phyloP scores from a whole-genome alignment of 805 yeast species.

The Starmera pachycereana region DNA sequence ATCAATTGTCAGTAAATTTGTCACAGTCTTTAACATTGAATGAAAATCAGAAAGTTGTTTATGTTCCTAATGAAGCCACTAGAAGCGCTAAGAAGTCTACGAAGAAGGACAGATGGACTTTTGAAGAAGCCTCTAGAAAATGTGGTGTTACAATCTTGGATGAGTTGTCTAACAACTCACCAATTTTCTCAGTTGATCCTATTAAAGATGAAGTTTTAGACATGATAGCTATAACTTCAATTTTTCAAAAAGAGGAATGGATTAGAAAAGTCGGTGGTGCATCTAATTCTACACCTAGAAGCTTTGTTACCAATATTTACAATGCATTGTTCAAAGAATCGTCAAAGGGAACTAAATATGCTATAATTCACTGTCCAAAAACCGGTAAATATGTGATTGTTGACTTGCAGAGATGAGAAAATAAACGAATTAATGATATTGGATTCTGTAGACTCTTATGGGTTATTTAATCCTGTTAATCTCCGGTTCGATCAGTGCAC shows the following conservation, averaged over 20 bases:
- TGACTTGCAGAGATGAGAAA: conserved; percentile 45
- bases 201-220: conserved; percentile 75
- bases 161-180: conserved; percentile 44
- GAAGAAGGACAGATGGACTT: conserved; percentile 65
- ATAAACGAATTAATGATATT: not conserved
- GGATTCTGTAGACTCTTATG: not conserved
- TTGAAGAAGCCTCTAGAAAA: conserved; percentile 62
- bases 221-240: conserved; percentile 67
- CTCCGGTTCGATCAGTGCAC: too few species aligned
- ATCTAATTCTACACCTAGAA: conserved; percentile 70
- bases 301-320: conserved; percentile 67
- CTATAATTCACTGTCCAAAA: conserved; percentile 68
- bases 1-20: conserved; percentile 14
- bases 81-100: conserved; percentile 67
- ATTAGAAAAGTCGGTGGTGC: conserved; percentile 74
- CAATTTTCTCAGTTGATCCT: conserved; percentile 70
- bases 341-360: conserved; percentile 62
- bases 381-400: conserved; percentile 60
- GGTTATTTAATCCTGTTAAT: too few species aligned
- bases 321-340: conserved; percentile 67
- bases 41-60: conserved; percentile 43
- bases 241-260: conserved; percentile 70
- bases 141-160: conserved; percentile 46
- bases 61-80: conserved; percentile 74
- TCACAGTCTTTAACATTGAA: conserved; percentile 19